Evolutionary conservation across 441 rosid species (phyloP).

Genomic region (Populus hybrid): DNA sequence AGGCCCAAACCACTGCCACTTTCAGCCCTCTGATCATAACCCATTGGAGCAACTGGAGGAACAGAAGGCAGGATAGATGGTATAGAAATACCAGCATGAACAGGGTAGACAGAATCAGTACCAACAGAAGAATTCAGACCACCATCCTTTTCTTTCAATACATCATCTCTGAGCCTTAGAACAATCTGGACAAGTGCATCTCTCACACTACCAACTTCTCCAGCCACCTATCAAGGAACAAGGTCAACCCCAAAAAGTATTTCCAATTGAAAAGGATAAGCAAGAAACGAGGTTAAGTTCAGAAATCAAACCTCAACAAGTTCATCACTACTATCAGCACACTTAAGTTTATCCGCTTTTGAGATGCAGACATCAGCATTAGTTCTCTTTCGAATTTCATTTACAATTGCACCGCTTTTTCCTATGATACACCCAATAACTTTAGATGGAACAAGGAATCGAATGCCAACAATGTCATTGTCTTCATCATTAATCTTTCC

Average conservation of each 20-base stretch:
- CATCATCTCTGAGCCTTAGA: conserved; percentile 90
- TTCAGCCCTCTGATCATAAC: conserved; percentile 79
- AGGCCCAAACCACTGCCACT: conserved; percentile 55
- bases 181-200: conserved; percentile 92
- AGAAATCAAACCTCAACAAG: conserved; percentile 69
- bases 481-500: conserved; percentile 84
- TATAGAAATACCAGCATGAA: conserved; percentile 47
- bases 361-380: conserved; percentile 76
- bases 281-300: background rate
- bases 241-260: conserved; percentile 9
- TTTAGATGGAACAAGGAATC: conserved; percentile 78
- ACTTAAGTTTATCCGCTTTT: conserved; percentile 66
- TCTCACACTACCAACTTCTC: conserved; percentile 72
- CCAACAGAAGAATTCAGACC: conserved; percentile 48
- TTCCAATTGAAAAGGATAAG: background rate
- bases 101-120: conserved; percentile 56
- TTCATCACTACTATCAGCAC: conserved; percentile 75
- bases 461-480: conserved; percentile 52
- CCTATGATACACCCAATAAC: conserved; percentile 96
- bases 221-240: conserved; percentile 48
- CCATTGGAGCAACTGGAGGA: conserved; percentile 62
- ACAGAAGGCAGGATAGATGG: conserved; percentile 68
- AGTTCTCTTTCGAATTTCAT: conserved; percentile 84
- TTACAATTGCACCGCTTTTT: conserved; percentile 86
- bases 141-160: conserved; percentile 61